A percentile compares a stretch with the other conserved stretches of the same genome.
Evolutionary conservation across 345 rosid genomes (phyloP).

Genomic region (Bruguiera gymnorhiza): DNA sequence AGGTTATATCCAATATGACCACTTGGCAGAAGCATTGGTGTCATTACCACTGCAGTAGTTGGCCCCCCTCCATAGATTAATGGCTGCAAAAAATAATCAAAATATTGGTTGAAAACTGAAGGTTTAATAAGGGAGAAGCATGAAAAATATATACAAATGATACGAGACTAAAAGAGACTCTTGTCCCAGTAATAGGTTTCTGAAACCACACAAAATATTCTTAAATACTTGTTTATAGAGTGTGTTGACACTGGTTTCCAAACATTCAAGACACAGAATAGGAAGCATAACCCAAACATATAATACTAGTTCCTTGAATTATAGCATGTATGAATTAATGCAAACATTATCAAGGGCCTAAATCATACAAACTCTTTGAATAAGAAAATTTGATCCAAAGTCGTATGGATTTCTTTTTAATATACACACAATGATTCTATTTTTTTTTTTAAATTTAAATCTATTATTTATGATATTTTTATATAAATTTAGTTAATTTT

Average conservation of each 20-base stretch:
- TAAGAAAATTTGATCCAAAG: neutral
- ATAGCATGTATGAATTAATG: neutral
- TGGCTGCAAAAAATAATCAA: constrained; percentile 56
- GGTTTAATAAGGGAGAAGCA: neutral
- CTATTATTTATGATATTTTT: too few species aligned
- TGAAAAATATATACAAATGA: constrained; percentile 3
- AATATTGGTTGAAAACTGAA: constrained; percentile 15
- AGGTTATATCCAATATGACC: constrained; percentile 89
- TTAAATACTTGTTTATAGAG: neutral
- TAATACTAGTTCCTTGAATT: neutral
- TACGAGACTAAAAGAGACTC: neutral
- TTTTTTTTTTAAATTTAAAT: too few species aligned
- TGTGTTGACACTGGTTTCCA: neutral
- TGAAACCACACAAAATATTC: neutral
- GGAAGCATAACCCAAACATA: neutral
- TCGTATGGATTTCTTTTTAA: neutral
- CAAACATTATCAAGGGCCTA: neutral
- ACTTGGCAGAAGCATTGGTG: constrained; percentile 96
- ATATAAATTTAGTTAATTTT: too few species aligned
- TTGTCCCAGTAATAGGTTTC: constrained; percentile 7
- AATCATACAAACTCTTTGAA: too few species aligned
- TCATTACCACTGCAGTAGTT: constrained; percentile 79
- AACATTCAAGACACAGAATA: neutral
- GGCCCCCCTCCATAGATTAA: constrained; percentile 69
- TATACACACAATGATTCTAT: too few species aligned